A percentile compares a stretch with the other conserved stretches of the same genome.
Conservation (phyloP, 768 basidiomycete genomes). For the Boletus eberwhitei region DNA sequence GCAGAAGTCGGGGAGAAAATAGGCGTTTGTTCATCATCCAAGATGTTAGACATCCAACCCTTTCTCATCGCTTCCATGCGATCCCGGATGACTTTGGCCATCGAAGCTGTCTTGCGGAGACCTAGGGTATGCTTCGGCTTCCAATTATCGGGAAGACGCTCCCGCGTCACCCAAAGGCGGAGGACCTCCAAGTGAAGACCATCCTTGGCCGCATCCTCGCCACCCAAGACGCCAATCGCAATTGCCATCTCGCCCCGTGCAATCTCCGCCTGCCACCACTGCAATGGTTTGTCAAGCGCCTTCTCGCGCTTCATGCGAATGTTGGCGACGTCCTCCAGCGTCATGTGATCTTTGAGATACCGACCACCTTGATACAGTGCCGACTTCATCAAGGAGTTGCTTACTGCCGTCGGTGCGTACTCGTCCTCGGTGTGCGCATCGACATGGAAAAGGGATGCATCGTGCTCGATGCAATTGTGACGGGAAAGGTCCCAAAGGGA, state of each 20-base stretch:
- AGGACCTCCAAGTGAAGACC: conserved; percentile 49
- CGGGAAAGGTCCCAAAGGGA: conserved; percentile 40
- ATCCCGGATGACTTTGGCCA: conserved; percentile 28
- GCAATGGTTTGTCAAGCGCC: conserved; percentile 34
- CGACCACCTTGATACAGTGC: conserved; percentile 37
- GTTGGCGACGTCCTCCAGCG: conserved; percentile 39
- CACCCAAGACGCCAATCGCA: conserved; percentile 48
- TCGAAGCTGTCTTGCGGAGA: conserved; percentile 23
- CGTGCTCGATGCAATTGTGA: conserved; percentile 54
- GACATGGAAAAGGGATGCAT: conserved; percentile 55
- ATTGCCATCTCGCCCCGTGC: conserved; percentile 67
- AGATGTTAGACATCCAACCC: conserved; percentile 14
- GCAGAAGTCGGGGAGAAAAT: conserved; percentile 1
- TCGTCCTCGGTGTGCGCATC: conserved; percentile 40
- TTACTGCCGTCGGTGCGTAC: conserved; percentile 48
- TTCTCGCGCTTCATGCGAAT: conserved; percentile 51
- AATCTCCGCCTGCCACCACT: conserved; percentile 49
- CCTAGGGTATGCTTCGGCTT: conserved; percentile 32
- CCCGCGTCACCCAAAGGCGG: conserved; percentile 49
- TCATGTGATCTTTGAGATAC: conserved; percentile 27
- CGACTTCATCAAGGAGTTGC: conserved; percentile 37
- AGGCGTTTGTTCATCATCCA: conserved; percentile 14
- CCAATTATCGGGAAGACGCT: conserved; percentile 47
- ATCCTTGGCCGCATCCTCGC: conserved; percentile 32
- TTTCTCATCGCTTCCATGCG: conserved; percentile 23